Base-by-base conservation (phyloP, 441 rosid species). In the Arabidopsis hybrid region DNA sequence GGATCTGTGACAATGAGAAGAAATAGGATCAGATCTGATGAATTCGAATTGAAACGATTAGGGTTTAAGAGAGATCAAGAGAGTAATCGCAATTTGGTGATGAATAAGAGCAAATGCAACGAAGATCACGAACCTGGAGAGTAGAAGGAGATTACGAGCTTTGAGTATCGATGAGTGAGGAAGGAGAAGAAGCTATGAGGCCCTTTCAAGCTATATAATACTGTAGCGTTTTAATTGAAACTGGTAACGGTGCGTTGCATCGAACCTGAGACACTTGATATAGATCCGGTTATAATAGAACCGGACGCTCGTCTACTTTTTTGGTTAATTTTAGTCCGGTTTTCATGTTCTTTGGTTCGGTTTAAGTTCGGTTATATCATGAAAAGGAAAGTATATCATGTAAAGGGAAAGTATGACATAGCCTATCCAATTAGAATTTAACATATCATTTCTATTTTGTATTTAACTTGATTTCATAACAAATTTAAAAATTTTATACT, bases 1-100 rank as follows among this genome's bases (percentile, higher is more conserved):
- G 67, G 80, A 83, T 83, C 80, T 61, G 78, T 64, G 26, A 63
- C 49, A 21, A 16, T 42, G 46, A 52, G 26, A 40, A 12, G 8
- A 16, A 17, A 39, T 46, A 4, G 2, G 59, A 45, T 60, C 60
- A 75, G 81, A 84, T 79, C 82, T 80, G 66, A 39, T 8, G 43
- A 49, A 73, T 69, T 36, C 13, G 26, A 29, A 64, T 29, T 60
- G 17, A 45, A 47, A 60, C 29, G 34, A 68, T 10, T 14, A 75
- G 63, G 73, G 73, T 60, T 60, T 61, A 2, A 60, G 73, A 32
- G 73, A 61, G 69, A 75, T 62, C 74, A 62, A 8, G 10, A 29
- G 32, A 31, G 32, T 17, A 5, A 36, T 38, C 49, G 1, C 29
- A 26, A 58, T 49, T 58, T 6, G 3, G 26, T 62, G 0, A 45